A percentile compares a stretch with the other conserved stretches of the same genome.
Evolutionary conservation across 352 stramenopile genomes (phyloP).

Genomic region (Phytophthora meadii): DNA sequence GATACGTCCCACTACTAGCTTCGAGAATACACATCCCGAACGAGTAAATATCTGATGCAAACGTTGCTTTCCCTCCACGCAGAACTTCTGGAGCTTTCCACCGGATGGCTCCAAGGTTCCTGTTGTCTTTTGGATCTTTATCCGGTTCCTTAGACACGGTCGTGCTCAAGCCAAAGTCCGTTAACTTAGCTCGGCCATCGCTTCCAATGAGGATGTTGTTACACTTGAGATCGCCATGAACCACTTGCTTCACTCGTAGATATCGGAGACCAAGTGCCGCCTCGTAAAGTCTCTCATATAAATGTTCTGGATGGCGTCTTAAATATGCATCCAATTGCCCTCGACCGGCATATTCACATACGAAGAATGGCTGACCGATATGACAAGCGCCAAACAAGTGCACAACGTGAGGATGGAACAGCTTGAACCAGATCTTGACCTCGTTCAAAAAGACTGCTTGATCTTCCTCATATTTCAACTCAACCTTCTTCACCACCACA

Average conservation of each 20-base stretch:
- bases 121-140: not conserved
- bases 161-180: constrained; percentile 28
- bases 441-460: constrained; percentile 18
- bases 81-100: constrained; percentile 14
- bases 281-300: constrained; percentile 25
- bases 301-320: not conserved
- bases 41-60: constrained; percentile 15
- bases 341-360: constrained; percentile 23
- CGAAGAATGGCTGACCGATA: constrained; percentile 21
- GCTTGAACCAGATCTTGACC: constrained; percentile 26
- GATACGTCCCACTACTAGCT: constrained; percentile 6
- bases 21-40: constrained; percentile 21
- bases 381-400: constrained; percentile 32
- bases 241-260: constrained; percentile 24
- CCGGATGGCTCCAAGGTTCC: constrained; percentile 6
- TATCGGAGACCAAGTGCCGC: constrained; percentile 27
- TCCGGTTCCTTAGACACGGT: not conserved
- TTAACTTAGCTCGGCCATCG: constrained; percentile 28
- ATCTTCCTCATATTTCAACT: not conserved
- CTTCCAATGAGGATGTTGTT: constrained; percentile 28
- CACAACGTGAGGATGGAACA: constrained; percentile 29
- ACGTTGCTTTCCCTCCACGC: not conserved
- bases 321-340: constrained; percentile 26
- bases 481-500: constrained; percentile 32
- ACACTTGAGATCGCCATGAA: constrained; percentile 33